phyloP scores from a whole-genome alignment of 257 asterid genomes.

The Solanum pinnatisectum region DNA sequence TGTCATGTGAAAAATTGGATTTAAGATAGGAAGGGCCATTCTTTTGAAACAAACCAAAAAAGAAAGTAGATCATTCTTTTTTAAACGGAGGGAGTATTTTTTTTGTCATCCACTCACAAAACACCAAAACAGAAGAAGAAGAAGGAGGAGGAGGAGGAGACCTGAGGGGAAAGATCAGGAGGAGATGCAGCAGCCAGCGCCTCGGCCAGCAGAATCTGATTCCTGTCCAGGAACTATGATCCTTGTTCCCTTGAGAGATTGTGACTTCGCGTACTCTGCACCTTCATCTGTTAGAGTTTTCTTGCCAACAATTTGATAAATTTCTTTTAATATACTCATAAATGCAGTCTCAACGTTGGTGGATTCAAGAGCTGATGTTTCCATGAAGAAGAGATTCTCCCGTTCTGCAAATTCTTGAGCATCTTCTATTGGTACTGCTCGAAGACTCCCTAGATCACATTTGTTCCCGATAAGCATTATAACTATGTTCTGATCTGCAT shows the following conservation, averaged over 20 bases:
- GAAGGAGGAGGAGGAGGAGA: too few species aligned
- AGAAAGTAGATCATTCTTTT: too few species aligned
- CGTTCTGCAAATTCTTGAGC: conserved; percentile 87
- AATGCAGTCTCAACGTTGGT: conserved; percentile 69
- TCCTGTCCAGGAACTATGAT: conserved; percentile 51
- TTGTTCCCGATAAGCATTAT: conserved; percentile 79
- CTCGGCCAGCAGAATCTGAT: conserved; percentile 26
- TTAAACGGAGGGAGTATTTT: too few species aligned
- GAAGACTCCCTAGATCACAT: conserved; percentile 56
- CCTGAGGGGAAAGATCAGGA: conserved; percentile 30
- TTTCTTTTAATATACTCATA: conserved; percentile 44
- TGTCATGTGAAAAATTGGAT: too few species aligned
- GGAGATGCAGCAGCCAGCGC: conserved; percentile 48
- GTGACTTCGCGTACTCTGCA: conserved; percentile 23
- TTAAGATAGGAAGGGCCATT: too few species aligned
- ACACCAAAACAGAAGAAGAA: too few species aligned
- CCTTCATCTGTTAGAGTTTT: conserved; percentile 37
- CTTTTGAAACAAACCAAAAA: too few species aligned
- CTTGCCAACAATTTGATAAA: conserved; percentile 64
- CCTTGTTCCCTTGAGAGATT: conserved; percentile 54
- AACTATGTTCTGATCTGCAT: conserved; percentile 80
- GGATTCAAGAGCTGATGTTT: conserved; percentile 77
- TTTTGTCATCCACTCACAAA: too few species aligned
- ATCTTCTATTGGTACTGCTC: conserved; percentile 77
- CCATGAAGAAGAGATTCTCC: conserved; percentile 80